A percentile compares a stretch with the other conserved stretches of the same genome.
Conservation (phyloP, 1,284 basidiomycete species). For the Ganoderma resinaceum region DNA sequence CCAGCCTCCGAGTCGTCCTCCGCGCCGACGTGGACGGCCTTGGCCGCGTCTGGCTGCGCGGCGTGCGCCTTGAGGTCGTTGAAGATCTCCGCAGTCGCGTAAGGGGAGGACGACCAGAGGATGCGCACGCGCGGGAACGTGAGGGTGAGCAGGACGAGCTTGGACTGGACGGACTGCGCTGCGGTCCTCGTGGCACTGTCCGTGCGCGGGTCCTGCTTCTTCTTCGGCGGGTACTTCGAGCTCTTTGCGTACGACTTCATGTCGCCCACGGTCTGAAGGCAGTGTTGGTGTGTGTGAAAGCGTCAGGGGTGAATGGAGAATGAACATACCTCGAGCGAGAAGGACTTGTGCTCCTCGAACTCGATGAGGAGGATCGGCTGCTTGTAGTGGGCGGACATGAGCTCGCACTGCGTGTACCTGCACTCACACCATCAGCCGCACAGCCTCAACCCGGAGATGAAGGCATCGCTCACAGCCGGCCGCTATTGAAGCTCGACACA, state of each 20-base stretch:
- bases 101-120: slow-evolving; percentile 97
- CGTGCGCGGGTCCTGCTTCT: slow-evolving; percentile 50
- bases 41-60: slow-evolving; percentile 81
- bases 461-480: slow-evolving; percentile 76
- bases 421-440: background rate
- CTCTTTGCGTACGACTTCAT: slow-evolving; percentile 69
- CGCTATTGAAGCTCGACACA: slow-evolving; percentile 91
- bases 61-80: slow-evolving; percentile 88
- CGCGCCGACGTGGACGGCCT: slow-evolving; percentile 82
- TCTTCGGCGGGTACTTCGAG: slow-evolving; percentile 62
- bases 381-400: slow-evolving; percentile 97
- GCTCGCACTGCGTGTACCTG: slow-evolving; percentile 88
- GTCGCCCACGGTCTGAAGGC: slow-evolving; percentile 59
- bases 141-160: slow-evolving; percentile 89
- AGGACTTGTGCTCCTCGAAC: slow-evolving; percentile 97
- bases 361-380: slow-evolving; percentile 94
- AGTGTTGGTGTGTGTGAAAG: background rate
- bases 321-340: slow-evolving; percentile 80
- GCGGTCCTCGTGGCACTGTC: slow-evolving; percentile 53
- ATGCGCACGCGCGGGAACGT: slow-evolving; percentile 92
- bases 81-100: slow-evolving; percentile 92
- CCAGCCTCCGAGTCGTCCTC: slow-evolving; percentile 74
- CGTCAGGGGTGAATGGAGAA: too few species aligned
- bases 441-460: background rate
- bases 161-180: slow-evolving; percentile 76